Base-by-base conservation (phyloP, 2,329 filamentous ascomycete species). In the Epichloe uncinata region DNA sequence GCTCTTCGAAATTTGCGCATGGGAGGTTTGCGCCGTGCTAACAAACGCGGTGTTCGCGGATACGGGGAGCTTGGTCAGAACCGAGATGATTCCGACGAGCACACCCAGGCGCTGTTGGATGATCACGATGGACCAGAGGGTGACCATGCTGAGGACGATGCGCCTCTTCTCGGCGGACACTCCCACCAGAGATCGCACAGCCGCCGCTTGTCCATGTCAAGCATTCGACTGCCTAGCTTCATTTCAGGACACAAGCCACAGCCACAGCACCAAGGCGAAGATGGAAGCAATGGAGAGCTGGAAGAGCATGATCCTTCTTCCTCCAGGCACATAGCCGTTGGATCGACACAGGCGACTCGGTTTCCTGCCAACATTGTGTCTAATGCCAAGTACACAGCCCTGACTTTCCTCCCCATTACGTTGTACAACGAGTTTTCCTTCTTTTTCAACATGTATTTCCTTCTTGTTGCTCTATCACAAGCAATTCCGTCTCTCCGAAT, bases 391-490 rank as follows among this genome's bases (percentile, higher is more conserved):
- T 98, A 98, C 66, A 97, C 91, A 33, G 82, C 90, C 1, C 84
- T 90, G 72, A 95, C 86, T 48, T 98, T 98, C 67, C 76, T 98
- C 13, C 94, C 94, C 2, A 76, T 91, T 48, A 98, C 93, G 0
- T 73, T 98, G 20, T 98, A 96, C 69, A 97, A 97, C 69, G 93
- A 98, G 64, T 98, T 98, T 65, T 96, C 91, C 52, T 98, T 97
- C 73, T 98, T 98, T 70, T 95, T 98, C 75, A 98, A 98, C 75
- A 87, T 97, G 74, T 98, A 98, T 66, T 98, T 98, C 66, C 74
- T 98, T 50, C 81, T 97, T 26, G 93, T 98, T 46, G 94, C 93
- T 6, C 69, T 97, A 46, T 97, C 91, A 37, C 93, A 98, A 68
- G 83, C 88, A 42, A 90, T 98, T 60, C 90, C 89, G 4, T 79